A percentile compares a stretch with the other conserved stretches of the same genome.
phyloP scores from a whole-genome alignment of 768 basidiomycete genomes.

The Phallus indusiatus region DNA sequence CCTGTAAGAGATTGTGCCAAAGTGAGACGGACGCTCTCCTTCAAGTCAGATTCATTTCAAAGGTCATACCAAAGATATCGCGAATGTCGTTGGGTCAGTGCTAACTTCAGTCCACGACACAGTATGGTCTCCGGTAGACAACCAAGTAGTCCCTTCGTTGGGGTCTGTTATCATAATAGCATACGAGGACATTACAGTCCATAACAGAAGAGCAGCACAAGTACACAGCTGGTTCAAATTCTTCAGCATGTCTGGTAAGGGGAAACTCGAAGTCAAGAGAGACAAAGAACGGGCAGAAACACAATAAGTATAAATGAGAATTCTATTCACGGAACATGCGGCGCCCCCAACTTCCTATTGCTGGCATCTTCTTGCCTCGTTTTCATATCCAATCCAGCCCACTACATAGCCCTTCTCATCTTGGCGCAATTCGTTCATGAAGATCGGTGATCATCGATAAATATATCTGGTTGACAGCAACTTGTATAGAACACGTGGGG shows the following conservation, averaged over 20 bases:
- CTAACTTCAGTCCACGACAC: conserved; percentile 55
- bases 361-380: not conserved
- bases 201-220: conserved; percentile 19
- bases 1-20: conserved; percentile 21
- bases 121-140: conserved; percentile 39
- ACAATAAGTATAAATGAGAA: not conserved
- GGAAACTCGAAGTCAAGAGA: not conserved
- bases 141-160: conserved; percentile 42
- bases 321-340: not conserved
- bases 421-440: not conserved
- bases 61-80: conserved; percentile 55
- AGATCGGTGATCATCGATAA: not conserved
- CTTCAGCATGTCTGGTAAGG: not conserved
- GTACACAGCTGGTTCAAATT: not conserved
- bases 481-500: no score
- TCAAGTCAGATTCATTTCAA: conserved; percentile 29
- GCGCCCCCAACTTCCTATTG: not conserved
- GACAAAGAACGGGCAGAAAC: not conserved
- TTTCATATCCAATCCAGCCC: not conserved
- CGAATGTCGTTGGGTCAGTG: conserved; percentile 63
- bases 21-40: not conserved
- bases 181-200: conserved; percentile 42
- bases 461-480: not conserved
- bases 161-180: conserved; percentile 60
- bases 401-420: not conserved